These are phyloP conservation scores for Excoecaria agallocha DNA, from an alignment of 345 rosid genomes.

Conservation along the genomic window DNA sequence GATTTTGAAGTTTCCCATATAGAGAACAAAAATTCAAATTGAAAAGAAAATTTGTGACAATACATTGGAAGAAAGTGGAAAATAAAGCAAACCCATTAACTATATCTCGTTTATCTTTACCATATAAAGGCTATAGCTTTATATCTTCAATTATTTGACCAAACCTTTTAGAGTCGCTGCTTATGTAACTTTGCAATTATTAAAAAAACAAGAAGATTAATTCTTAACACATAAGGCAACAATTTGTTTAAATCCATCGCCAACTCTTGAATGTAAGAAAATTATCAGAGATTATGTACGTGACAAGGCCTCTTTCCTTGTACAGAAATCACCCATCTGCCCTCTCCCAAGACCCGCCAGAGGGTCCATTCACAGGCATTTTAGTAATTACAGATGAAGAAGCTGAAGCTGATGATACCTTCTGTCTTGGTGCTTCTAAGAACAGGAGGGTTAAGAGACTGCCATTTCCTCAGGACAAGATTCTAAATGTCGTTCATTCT, in stretches of 20 bases:
- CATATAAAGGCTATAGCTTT: background rate
- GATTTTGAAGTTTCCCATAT: too few species aligned
- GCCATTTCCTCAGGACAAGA: conserved; percentile 70
- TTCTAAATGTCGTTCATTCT: too few species aligned
- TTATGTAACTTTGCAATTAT: background rate
- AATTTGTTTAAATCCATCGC: background rate
- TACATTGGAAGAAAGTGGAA: background rate
- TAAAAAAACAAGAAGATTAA: background rate
- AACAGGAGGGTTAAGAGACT: conserved; percentile 41
- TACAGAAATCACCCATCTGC: conserved; percentile 42
- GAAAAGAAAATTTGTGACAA: background rate
- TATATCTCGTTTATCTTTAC: background rate
- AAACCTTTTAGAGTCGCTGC: background rate
- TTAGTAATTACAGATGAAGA: conserved; percentile 63
- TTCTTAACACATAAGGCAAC: conserved; percentile 7
- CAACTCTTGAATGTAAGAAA: background rate
- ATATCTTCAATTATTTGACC: background rate
- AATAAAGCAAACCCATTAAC: conserved; percentile 8
- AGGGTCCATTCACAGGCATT: conserved; percentile 61
- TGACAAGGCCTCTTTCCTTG: conserved; percentile 50
- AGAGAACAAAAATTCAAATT: background rate
- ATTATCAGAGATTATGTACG: conserved; percentile 28
- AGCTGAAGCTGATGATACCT: conserved; percentile 54
- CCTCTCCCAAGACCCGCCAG: conserved; percentile 50
- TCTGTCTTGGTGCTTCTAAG: conserved; percentile 50